Evolutionary conservation across 257 asterid genomes (phyloP).

Genomic region (Verbena officinalis): DNA sequence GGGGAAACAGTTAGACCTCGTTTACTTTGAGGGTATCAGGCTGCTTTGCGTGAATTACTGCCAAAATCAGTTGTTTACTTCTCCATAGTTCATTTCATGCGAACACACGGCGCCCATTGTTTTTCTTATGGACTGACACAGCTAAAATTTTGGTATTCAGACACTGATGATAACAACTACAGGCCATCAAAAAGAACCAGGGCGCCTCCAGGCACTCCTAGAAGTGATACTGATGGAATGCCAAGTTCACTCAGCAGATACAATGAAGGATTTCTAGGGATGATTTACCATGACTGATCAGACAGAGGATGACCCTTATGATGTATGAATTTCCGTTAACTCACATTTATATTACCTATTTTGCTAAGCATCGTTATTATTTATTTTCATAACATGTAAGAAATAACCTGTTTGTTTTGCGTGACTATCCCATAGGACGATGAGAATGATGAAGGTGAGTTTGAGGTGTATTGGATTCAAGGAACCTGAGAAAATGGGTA

Average conservation of each 20-base stretch:
- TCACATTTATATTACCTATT: slow-evolving; percentile 10
- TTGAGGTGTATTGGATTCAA: slow-evolving; percentile 91
- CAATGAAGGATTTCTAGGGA: slow-evolving; percentile 66
- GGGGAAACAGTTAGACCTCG: slow-evolving; percentile 6
- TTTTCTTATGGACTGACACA: too few species aligned
- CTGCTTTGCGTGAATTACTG: neutral
- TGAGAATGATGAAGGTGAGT: slow-evolving; percentile 82
- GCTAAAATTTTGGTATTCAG: too few species aligned
- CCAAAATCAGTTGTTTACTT: too few species aligned
- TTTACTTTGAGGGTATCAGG: too few species aligned
- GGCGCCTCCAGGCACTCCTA: slow-evolving; percentile 64
- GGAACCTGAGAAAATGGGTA: slow-evolving; percentile 99
- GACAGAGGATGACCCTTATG: slow-evolving; percentile 78
- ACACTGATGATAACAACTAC: too few species aligned
- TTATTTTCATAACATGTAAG: neutral
- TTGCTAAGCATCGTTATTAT: neutral
- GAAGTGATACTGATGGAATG: slow-evolving; percentile 74
- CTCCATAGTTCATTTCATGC: too few species aligned
- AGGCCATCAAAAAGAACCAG: slow-evolving; percentile 63
- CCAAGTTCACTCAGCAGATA: slow-evolving; percentile 80
- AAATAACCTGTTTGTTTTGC: slow-evolving; percentile 12
- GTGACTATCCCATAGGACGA: slow-evolving; percentile 59
- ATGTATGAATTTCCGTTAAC: slow-evolving; percentile 45
- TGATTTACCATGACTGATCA: slow-evolving; percentile 87
- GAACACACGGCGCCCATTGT: too few species aligned